Conservation (phyloP, 345 rosid species). For the Trapa incisa region DNA sequence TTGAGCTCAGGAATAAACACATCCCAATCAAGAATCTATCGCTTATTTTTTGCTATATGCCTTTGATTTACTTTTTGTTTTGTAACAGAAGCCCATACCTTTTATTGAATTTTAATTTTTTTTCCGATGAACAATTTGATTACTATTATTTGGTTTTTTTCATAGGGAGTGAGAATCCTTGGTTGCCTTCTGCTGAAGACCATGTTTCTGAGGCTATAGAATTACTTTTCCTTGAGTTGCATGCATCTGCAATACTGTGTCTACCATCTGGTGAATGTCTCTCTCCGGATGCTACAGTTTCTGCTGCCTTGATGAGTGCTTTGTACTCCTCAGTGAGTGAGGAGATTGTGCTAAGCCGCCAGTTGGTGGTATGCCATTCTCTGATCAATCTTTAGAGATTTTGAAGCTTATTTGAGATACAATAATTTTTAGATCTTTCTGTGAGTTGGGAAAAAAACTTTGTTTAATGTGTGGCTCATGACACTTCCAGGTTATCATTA, state of each 20-base stretch:
- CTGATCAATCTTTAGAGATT: background rate
- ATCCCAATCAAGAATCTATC: background rate
- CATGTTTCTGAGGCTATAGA: slow-evolving; percentile 33
- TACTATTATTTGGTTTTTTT: slow-evolving; percentile 8
- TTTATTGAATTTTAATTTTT: background rate
- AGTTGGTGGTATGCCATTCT: slow-evolving; percentile 51
- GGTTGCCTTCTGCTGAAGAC: slow-evolving; percentile 62
- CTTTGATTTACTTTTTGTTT: background rate
- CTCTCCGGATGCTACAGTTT: slow-evolving; percentile 77
- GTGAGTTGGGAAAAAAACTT: background rate
- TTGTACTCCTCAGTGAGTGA: slow-evolving; percentile 77
- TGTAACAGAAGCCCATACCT: background rate
- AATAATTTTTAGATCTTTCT: background rate
- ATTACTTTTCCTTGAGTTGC: slow-evolving; percentile 67
- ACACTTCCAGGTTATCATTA: background rate
- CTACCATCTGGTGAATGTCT: slow-evolving; percentile 89
- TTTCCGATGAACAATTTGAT: background rate
- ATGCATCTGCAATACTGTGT: slow-evolving; percentile 82
- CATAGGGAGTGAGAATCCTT: slow-evolving; percentile 54
- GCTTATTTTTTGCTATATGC: background rate
- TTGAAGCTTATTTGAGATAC: background rate
- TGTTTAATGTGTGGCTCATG: background rate
- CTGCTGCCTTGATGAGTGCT: slow-evolving; percentile 83
- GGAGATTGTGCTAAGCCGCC: slow-evolving; percentile 64
- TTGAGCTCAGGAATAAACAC: slow-evolving; percentile 5